Evolutionary conservation across 306 rosid species (phyloP), one percentile per base, ranked within the genome.

Genomic region (Lithocarpus polystachyus): DNA sequence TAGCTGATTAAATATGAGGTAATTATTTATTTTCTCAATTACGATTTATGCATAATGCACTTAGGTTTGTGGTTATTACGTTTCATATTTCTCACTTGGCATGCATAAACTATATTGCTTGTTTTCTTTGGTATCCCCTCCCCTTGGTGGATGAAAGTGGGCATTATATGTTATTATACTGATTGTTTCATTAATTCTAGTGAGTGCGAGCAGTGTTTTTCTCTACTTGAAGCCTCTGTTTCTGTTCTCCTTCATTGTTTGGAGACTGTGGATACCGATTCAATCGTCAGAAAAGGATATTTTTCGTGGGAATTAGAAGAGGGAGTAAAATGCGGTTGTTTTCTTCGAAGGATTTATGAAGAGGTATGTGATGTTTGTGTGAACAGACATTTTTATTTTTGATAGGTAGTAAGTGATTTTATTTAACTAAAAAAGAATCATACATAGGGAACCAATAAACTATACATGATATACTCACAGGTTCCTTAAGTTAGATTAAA

Each of bases 311-410:
- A 93, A 71, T 85, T 89, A 68, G 90, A 90, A 70, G 97, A 91
- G 88, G 99, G 88, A 59, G 91, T 94, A 75, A 88, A 82, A 85
- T 94, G 97, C 85, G 97, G 97, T 69, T 81, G 86, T 85, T 87
- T 80, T 83, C 90, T 94, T 22, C 83, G 92, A 82, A 88, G 99
- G 73, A 84, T 94, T 78, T 91, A 87, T 37, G 96, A 94, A 84
- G 98, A 94, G 97, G 98, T 94, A 57, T 8, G 88, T 82, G 71
- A n/a, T 75, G 57, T 69, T 78, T 68, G 80, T 71, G 23, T 76
- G 35, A 69, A 5, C 55, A 37, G 70, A 60, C 57, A 61, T 83
- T 22, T 68, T 15, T 40, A 76, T 60, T 29, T 24, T 75, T 13
- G 15, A 77, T 72, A 40, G 29, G 5, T 1, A 48, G 74, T 33